A percentile compares a stretch with the other conserved stretches of the same genome.
Evolutionary conservation across 2,329 filamentous ascomycete genomes (phyloP).

Genomic region (Paecilomyces sp.): DNA sequence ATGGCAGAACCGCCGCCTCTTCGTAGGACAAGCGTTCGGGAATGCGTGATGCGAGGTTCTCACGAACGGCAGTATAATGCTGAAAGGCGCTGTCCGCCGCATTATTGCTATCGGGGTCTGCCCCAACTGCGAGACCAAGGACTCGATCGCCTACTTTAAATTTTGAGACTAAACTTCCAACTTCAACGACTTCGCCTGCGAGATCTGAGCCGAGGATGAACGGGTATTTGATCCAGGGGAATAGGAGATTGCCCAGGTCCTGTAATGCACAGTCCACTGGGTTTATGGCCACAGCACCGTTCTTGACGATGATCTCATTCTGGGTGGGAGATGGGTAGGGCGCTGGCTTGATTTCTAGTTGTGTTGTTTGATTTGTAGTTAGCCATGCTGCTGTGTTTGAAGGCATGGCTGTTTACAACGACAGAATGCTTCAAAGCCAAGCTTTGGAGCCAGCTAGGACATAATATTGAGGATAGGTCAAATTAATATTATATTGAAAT

Average conservation of each 20-base stretch:
- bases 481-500: no score
- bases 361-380: constrained; percentile 5
- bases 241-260: constrained; percentile 1
- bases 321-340: constrained; percentile 4
- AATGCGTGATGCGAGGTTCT: constrained; percentile 14
- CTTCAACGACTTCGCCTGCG: background rate
- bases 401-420: background rate
- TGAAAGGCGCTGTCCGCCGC: constrained; percentile 22
- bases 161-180: background rate
- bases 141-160: constrained; percentile 16
- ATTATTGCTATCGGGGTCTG: constrained; percentile 4
- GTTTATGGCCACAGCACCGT: constrained; percentile 18
- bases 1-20: constrained; percentile 22
- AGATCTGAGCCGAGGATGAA: background rate
- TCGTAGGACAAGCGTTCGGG: constrained; percentile 20
- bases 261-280: constrained; percentile 29
- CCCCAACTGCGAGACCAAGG: constrained; percentile 14
- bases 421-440: no score
- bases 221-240: background rate
- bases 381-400: constrained; percentile 14
- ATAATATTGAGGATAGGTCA: no score
- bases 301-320: constrained; percentile 10
- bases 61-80: constrained; percentile 17
- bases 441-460: no score
- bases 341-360: constrained; percentile 9